Percentiles rank a stretch among this genome's conserved stretches.
phyloP scores from a whole-genome alignment of 345 rosid species.

The Ailanthus altissimus region DNA sequence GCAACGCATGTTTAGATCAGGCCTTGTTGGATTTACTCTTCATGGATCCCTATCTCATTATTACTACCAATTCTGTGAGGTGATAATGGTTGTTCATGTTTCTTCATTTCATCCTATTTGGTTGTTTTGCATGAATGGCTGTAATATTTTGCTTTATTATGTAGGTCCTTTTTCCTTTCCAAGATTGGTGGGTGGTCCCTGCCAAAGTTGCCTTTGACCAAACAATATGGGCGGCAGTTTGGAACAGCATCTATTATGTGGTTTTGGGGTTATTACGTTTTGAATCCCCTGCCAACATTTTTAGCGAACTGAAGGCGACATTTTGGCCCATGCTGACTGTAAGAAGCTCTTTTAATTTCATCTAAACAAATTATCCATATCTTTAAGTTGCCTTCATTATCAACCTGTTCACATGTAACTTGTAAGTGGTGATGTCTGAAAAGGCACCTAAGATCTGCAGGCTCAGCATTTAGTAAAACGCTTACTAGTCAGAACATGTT shows the following conservation, averaged over 20 bases:
- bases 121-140: slow-evolving; percentile 16
- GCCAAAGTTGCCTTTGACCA: slow-evolving; percentile 89
- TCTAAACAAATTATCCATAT: not conserved
- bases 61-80: slow-evolving; percentile 93
- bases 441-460: not conserved
- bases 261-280: slow-evolving; percentile 72
- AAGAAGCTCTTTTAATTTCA: slow-evolving; percentile 22
- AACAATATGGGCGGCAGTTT: slow-evolving; percentile 81
- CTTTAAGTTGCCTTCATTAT: not conserved
- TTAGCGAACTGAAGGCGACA: slow-evolving; percentile 60
- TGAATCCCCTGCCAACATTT: slow-evolving; percentile 58
- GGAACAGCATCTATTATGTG: slow-evolving; percentile 81
- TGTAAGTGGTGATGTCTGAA: not conserved
- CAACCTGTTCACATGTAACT: not conserved
- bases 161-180: slow-evolving; percentile 77
- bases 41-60: slow-evolving; percentile 96
- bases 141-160: slow-evolving; percentile 26
- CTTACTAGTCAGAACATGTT: not conserved
- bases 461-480: not conserved
- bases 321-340: slow-evolving; percentile 85
- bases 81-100: slow-evolving; percentile 26
- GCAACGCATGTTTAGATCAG: slow-evolving; percentile 72
- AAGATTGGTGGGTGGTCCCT: slow-evolving; percentile 95
- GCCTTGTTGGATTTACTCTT: slow-evolving; percentile 89
- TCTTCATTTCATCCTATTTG: not conserved